Base-by-base conservation (phyloP, 306 rosid genomes). In the Boehmeria nivea region DNA sequence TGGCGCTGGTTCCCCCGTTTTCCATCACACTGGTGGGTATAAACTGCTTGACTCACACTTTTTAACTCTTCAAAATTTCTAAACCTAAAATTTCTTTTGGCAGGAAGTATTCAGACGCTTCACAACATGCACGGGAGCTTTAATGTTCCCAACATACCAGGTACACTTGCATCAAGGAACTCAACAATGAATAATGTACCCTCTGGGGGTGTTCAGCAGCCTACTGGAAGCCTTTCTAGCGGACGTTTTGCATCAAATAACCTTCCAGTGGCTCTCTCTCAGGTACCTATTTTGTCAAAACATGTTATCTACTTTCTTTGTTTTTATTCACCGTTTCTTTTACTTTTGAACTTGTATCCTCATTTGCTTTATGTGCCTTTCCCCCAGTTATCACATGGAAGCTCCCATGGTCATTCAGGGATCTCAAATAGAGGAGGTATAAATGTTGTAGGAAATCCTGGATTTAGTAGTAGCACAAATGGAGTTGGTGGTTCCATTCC, bases 401-500 rank as follows among this genome's bases (percentile, higher is more conserved):
- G 85, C 76, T 69, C 95, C 39, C 91, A 82, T 56, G 89, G 88
- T 63, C 94, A 82, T 75, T 87, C 93, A 36, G 96, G 89, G 74
- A 81, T 93, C 68, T 52, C 89, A 56, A 93, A 68, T 70, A 87
- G 99, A 85, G 99, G 98, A 84, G 93, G 99, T 85, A 75, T 88
- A 70, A 83, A 76, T 87, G 86, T 87, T 54, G 93, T 87, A 52
- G 98, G 96, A 67, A 87, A 82, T 46, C 96, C 95, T 81, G 99
- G 99, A 77, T 93, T 78, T 83, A 83, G 81, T 83, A 87, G 80
- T 79, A 76, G 80, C 84, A 63, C 95, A 81, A 93, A 87, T 81
- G 99, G 94, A 73, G 84, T 93, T 75, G 95, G 96, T 50, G 88
- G 96, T 76, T 84, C 99, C 71, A 81, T 91, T 74, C 96, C 99